Evolutionary conservation across 1,284 basidiomycete genomes (phyloP), one percentile per base, ranked within the genome.

Genomic region (Marasmius fiardii): DNA sequence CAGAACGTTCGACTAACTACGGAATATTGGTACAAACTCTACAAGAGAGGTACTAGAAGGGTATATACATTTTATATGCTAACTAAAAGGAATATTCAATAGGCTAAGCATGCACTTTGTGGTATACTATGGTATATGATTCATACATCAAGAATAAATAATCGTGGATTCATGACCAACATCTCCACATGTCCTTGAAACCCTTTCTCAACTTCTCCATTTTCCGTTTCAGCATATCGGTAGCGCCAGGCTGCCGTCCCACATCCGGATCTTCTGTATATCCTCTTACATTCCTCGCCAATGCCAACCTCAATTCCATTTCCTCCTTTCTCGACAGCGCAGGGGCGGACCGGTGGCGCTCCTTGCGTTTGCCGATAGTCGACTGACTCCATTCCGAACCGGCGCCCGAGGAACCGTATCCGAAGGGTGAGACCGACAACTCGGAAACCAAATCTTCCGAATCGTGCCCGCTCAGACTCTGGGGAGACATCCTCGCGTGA

Each of bases 131-230:
- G n/a, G n/a, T n/a, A n/a, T n/a, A n/a, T n/a, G n/a, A n/a, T n/a
- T 39, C 5, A 39, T 14, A 20, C 14, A 5, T 31, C 45, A 31
- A 49, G 18, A 12, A 26, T 31, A 49, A 31, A 31, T 28, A 28
- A 2, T 14, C 14, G 23, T 2, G 20, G 10, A 26, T 26, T 47
- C 47, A 49, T 31, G 47, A 33, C 24, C 47, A 16, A n/a, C 47
- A 18, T 33, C 47, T 49, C 47, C 47, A 49, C 31, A 49, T 49
- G 28, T 49, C 47, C 28, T 31, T 49, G 28, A 49, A 31, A 10
- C 47, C 47, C 31, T 31, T 49, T 26, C 47, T 31, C 24, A 49
- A 31, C 20, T 49, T 49, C 4, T 33, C 18, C n/a, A 49, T 26
- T 31, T 49, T 49, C 11, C 47, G 24, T 26, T 31, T 49, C 24